Evolutionary conservation across 2,329 filamentous ascomycete genomes (phyloP), one percentile per base, ranked within the genome.

Genomic region (Cercospora berteroae): DNA sequence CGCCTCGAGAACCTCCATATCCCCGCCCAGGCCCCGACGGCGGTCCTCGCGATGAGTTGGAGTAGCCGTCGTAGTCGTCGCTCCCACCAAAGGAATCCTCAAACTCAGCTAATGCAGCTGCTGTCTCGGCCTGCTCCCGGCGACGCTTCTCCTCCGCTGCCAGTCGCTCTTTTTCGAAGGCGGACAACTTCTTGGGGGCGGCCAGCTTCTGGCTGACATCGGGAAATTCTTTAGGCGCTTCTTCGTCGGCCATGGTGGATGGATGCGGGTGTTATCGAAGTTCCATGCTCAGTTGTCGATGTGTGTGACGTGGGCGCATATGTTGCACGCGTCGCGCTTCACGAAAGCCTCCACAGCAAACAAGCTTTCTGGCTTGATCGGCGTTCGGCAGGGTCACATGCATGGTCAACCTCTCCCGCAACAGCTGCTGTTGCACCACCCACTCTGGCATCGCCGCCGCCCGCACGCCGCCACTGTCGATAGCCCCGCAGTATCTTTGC

Each of bases 111-210:
- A 94, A 91, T 0, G 93, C 92, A 25, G 92, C 93, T 23, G 91
- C 92, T 6, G 92, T 96, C 80, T 97, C 94, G 72, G 90, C 92
- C 75, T 90, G 90, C 79, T 96, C 94, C 72, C 92, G 87, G 73
- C 87, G 86, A 67, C 91, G 89, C 81, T 97, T 97, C 25, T 92
- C 93, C 82, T 96, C 93, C 65, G 91, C 92, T 78, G 96, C 93
- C 67, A 92, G 92, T 79, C 91, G 93, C 78, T 96, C 91, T 74
- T 90, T 89, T 81, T 97, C 94, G 78, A 96, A 97, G 27, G 90
- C 85, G 20, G 93, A 96, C 77, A 95, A 92, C 80, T 94, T 95
- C 69, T 89, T 86, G 0, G 92, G 88, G 59, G 92, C 92, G 65
- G 74, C 71, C 60, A 95, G 88, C 80, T 96, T 96, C 61, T 89